Conservation (phyloP, 352 stramenopile genomes). For the Pythium volutum region DNA sequence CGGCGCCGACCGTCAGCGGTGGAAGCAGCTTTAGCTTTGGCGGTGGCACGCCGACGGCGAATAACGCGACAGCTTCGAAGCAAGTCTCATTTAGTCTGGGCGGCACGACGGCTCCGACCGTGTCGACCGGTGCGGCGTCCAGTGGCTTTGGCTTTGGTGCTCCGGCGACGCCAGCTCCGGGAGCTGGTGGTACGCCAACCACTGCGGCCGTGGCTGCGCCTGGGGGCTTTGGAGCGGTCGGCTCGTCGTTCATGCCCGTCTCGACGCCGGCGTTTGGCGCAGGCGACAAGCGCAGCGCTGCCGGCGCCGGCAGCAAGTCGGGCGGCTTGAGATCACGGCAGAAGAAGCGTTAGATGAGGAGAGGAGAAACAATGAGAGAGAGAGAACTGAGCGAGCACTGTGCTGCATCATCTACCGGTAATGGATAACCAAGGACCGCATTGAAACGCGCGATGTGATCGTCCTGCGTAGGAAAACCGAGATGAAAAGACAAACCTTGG, state of each 20-base stretch:
- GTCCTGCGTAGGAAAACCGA: neutral
- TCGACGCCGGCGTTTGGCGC: conserved; percentile 17
- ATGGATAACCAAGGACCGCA: neutral
- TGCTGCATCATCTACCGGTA: conserved; percentile 9
- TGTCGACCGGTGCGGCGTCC: conserved; percentile 20
- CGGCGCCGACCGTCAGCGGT: conserved; percentile 11
- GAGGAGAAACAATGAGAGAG: too few species aligned
- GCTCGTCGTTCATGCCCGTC: conserved; percentile 47
- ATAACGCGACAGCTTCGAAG: conserved; percentile 36
- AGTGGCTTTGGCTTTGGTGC: conserved; percentile 23
- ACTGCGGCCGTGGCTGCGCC: conserved; percentile 9
- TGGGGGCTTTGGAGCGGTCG: conserved; percentile 41
- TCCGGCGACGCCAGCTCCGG: conserved; percentile 29
- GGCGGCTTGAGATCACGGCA: conserved; percentile 30
- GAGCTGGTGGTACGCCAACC: conserved; percentile 4
- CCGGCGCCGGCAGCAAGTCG: conserved; percentile 15
- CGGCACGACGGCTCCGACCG: conserved; percentile 12
- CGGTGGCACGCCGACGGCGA: neutral
- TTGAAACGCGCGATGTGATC: neutral
- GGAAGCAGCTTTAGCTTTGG: conserved; percentile 39
- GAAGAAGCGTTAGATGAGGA: conserved; percentile 41
- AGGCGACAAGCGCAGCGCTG: conserved; percentile 31
- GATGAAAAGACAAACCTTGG: neutral
- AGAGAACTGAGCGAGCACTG: neutral
- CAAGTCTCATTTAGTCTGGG: conserved; percentile 55